Base-by-base conservation (phyloP, 805 yeast species). In the Kodamaea jinghongensis region DNA sequence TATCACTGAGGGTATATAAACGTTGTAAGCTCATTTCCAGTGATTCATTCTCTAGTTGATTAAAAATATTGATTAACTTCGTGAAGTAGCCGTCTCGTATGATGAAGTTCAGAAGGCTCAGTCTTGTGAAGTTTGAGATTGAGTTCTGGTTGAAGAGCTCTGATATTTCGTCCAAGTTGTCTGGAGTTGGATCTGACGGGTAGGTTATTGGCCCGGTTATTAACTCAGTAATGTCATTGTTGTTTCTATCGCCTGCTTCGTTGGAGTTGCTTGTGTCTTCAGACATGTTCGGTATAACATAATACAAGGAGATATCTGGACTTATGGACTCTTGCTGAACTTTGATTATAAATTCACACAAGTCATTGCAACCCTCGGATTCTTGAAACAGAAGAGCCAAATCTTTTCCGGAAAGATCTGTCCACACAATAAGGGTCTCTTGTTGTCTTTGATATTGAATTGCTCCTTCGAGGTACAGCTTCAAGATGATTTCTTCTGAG, bases 351-450 rank as follows among this genome's bases (percentile, higher is more conserved):
- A 88, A 90, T 36, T 86, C 91, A 57, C 96, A 88, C 31, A 90
- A 54, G 5, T 80, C 76, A 9, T 86, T 76, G 60, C 99, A 91
- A 0, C 97, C 98, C 33, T 83, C 84, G 26, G 86, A 80, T 52
- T 89, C 97, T 60, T 91, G 96, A 60, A 91, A 91, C 33, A 95
- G 84, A 16, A 91, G 69, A 1, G 98, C 98, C 47, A 87, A 78
- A 59, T 88, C 95, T 38, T 73, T 74, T 4, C 73, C 74, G 6
- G 83, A 79, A 13, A 75, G 71, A 54, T 87, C 96, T 7, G 95
- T 85, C 98, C 98, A 91, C 14, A 91, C 96, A 7, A 91, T 87
- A 34, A 91, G 67, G 0, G 97, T 89, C 43, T 89, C 97, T 55
- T 89, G 96, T 55, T 93, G 98, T 54, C 95, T 76, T 57, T 91